Conservation (phyloP, 805 yeast genomes). For the Barnettozyma pratensis region DNA sequence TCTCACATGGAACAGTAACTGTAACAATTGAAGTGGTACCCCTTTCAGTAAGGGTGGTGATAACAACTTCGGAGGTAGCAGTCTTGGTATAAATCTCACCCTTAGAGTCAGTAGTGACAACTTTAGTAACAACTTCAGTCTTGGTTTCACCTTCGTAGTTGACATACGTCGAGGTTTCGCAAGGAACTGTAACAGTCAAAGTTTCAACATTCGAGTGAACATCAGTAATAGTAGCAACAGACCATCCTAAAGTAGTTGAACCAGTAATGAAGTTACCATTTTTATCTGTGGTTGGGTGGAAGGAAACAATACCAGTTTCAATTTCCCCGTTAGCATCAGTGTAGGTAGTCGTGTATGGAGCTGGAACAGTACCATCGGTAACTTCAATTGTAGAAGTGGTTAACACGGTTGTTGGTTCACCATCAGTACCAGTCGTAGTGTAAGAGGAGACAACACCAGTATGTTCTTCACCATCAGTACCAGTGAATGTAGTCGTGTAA, state of each 20-base stretch:
- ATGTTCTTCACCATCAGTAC: not conserved
- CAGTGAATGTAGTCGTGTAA: slow-evolving; percentile 2
- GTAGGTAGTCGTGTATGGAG: not conserved
- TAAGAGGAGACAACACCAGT: not conserved
- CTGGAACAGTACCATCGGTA: too few species aligned
- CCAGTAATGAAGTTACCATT: not conserved
- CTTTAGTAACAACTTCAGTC: slow-evolving; percentile 1
- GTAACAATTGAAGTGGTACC: not conserved
- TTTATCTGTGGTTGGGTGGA: slow-evolving; percentile 1
- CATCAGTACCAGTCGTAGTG: not conserved
- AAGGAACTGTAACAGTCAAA: slow-evolving; percentile 3
- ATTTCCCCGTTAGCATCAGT: not conserved
- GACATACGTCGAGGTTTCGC: not conserved
- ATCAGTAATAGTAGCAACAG: slow-evolving; percentile 2
- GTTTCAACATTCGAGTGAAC: not conserved
- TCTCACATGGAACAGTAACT: slow-evolving; percentile 4
- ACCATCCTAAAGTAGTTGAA: not conserved
- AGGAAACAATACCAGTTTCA: too few species aligned
- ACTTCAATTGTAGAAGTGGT: too few species aligned
- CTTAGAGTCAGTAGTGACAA: slow-evolving; percentile 2
- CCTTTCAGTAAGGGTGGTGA: not conserved
- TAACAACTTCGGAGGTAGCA: slow-evolving; percentile 1
- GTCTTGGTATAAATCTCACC: not conserved
- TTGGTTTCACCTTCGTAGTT: not conserved
- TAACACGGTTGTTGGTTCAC: too few species aligned